Base-by-base conservation (phyloP, 768 basidiomycete species). In the Rhizopogon roseolus region DNA sequence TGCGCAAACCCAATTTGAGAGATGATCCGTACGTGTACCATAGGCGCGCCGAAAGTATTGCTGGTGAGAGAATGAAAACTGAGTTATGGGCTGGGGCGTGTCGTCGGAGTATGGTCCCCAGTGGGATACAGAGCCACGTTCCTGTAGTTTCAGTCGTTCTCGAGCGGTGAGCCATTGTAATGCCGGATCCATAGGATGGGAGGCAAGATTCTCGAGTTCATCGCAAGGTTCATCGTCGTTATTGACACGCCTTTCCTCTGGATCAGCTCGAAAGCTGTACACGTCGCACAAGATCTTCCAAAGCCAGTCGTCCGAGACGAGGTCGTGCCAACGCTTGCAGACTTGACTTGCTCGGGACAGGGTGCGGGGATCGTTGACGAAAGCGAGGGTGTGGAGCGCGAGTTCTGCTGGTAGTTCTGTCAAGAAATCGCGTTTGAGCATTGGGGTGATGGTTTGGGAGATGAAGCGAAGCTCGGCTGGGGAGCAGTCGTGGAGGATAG, bases 211-310 rank as follows among this genome's bases (percentile, higher is more conserved):
- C 44, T 72, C 71, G 59, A 65, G 55, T 50, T 72, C 73, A 50
- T 61, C 68, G 46, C 67, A 54, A 25, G 64, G 62, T 50, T 78
- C 71, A 19, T 71, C 67, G 27, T 65, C 39, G 29, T 32, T 43
- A 39, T 34, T 38, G 43, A 44, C 54, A 32, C 64, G 53, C 29
- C 61, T 60, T 45, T 64, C 63, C 38, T 56, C 57, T 51, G 72
- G 65, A 6, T 69, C 62, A 7, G 50, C 19, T 52, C 64, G 61
- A 59, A 84, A 88, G 6, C 77, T 77, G 64, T 84, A 79, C 16
- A 72, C 62, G 10, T 72, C 67, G 62, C 87, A 93, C 82, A 96
- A 81, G 10, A 76, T 61, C 67, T 81, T 84, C 95, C 94, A 98
- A 10, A 90, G 74, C 57, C 74, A 78, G 58, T 95, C 91, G 61